These are phyloP conservation scores for Neurospora sp. DNA, from an alignment of 495 filamentous ascomycete genomes.

Conservation along the genomic window DNA sequence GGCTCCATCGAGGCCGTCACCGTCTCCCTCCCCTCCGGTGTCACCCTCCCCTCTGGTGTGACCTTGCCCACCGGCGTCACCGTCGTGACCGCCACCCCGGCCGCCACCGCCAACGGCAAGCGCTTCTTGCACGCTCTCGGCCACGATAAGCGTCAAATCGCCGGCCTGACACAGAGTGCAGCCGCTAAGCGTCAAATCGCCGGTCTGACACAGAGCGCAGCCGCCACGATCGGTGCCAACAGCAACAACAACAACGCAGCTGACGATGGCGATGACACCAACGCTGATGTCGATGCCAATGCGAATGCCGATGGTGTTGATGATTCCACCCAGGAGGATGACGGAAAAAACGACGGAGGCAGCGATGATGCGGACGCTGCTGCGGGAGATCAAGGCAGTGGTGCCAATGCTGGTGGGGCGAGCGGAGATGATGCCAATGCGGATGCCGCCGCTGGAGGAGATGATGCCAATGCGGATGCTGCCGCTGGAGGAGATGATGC, in stretches of 20 bases:
- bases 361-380: background rate
- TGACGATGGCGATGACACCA: background rate
- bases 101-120: constrained; percentile 8
- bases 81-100: constrained; percentile 10
- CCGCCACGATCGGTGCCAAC: background rate
- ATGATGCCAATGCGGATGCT: background rate
- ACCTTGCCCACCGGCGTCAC: constrained; percentile 22
- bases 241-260: background rate
- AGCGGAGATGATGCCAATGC: background rate
- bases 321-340: background rate
- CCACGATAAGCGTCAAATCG: background rate
- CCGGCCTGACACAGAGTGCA: background rate
- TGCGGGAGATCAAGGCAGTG: background rate
- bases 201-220: background rate
- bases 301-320: background rate
- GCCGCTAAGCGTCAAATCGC: constrained; percentile 1
- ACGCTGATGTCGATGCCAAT: background rate
- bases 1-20: background rate
- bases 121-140: background rate
- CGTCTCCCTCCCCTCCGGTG: constrained; percentile 17
- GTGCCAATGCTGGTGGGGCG: background rate
- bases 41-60: constrained; percentile 16
- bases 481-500: background rate
- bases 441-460: background rate
- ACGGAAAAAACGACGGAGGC: background rate